phyloP scores from a whole-genome alignment of 2,329 filamentous ascomycete species.

The Ophiostoma himal-ulmi region DNA sequence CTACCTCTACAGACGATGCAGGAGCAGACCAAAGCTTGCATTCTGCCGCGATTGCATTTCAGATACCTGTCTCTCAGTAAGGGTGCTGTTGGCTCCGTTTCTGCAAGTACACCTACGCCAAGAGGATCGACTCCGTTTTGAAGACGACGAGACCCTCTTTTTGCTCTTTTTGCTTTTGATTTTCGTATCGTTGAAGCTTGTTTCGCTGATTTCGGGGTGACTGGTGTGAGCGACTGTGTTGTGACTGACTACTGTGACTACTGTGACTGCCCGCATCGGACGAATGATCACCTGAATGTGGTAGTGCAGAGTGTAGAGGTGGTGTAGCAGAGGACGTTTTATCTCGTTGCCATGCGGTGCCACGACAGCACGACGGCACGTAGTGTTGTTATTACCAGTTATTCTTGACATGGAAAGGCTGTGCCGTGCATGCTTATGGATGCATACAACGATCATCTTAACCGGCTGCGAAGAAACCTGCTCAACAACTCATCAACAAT shows the following conservation, averaged over 20 bases:
- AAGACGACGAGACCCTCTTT: neutral
- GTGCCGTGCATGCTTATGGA: neutral
- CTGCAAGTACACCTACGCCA: neutral
- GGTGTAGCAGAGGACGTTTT: neutral
- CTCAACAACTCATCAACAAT: too few relatives aligned
- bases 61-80: neutral
- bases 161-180: neutral
- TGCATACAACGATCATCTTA: neutral
- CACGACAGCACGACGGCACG: neutral
- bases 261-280: slow-evolving; percentile 7
- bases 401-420: neutral
- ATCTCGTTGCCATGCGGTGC: neutral
- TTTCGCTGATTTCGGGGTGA: neutral
- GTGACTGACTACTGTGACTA: neutral
- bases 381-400: neutral
- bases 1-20: neutral
- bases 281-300: slow-evolving; percentile 7
- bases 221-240: neutral
- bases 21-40: neutral
- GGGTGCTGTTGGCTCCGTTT: neutral
- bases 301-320: neutral
- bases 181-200: neutral
- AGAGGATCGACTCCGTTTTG: neutral
- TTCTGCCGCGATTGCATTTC: neutral
- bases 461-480: slow-evolving; percentile 1